phyloP scores from a whole-genome alignment of 148 eudicot genomes.

The Silene conica region DNA sequence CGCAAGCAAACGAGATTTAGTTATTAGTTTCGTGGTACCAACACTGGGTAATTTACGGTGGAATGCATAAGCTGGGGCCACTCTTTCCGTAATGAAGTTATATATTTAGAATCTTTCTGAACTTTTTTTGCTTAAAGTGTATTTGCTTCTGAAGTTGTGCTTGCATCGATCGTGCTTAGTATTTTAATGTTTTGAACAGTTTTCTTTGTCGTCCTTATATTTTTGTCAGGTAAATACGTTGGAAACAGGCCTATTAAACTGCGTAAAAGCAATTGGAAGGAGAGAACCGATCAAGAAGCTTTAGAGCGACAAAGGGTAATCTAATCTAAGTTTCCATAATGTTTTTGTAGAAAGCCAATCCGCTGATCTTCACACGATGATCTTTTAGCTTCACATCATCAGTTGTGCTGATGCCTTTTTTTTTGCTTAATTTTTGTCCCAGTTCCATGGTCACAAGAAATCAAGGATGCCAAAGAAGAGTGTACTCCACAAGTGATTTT shows the following conservation, averaged over 20 bases:
- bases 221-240: slow-evolving; percentile 75
- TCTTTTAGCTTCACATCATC: background rate
- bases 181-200: background rate
- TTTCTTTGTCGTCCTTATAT: background rate
- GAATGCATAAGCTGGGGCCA: too few species aligned
- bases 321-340: slow-evolving; percentile 12
- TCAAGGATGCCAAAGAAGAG: slow-evolving; percentile 57
- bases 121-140: too few species aligned
- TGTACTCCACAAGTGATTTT: slow-evolving; percentile 65
- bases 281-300: slow-evolving; percentile 83
- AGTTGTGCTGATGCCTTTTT: slow-evolving; percentile 1
- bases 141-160: too few species aligned
- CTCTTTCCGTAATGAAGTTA: too few species aligned
- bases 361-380: background rate
- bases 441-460: slow-evolving; percentile 62
- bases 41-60: too few species aligned
- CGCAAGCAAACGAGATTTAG: too few species aligned
- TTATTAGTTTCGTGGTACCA: too few species aligned
- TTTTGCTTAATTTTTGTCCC: slow-evolving; percentile 19
- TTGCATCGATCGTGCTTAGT: too few species aligned
- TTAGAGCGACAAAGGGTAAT: slow-evolving; percentile 75
- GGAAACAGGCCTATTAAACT: slow-evolving; percentile 95
- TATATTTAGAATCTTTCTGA: too few species aligned
- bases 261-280: slow-evolving; percentile 94
- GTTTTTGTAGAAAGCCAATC: background rate